Conservation (phyloP, 2,329 filamentous ascomycete genomes). For the Ascosphaera apis region DNA sequence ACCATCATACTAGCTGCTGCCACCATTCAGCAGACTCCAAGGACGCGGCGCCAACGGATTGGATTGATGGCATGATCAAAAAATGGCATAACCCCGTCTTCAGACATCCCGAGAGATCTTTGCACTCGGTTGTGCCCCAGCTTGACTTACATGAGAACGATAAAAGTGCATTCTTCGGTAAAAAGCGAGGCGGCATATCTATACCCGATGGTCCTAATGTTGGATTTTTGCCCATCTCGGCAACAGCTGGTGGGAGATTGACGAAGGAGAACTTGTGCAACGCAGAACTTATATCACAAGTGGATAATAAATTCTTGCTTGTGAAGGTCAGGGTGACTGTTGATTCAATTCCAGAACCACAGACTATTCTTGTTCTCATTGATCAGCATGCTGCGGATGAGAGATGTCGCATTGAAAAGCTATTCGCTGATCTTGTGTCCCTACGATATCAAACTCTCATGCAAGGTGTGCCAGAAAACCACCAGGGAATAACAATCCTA, state of each 20-base stretch:
- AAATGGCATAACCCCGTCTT: constrained; percentile 63
- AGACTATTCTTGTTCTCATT: constrained; percentile 42
- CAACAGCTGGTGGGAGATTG: constrained; percentile 17
- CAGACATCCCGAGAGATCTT: constrained; percentile 21
- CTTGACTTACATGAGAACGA: constrained; percentile 9
- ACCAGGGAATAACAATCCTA: constrained; percentile 12
- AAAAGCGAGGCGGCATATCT: constrained; percentile 4
- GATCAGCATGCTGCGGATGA: constrained; percentile 96
- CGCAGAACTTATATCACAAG: constrained; percentile 52
- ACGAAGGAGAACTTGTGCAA: constrained; percentile 36
- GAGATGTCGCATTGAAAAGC: constrained; percentile 50
- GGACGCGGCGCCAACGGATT: constrained; percentile 14
- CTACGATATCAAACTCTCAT: neutral
- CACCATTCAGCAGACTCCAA: constrained; percentile 5
- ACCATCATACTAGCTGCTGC: neutral
- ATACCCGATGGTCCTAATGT: constrained; percentile 8
- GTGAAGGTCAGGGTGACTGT: constrained; percentile 26
- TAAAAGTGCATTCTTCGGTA: neutral
- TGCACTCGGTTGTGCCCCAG: constrained; percentile 11
- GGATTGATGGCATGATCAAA: constrained; percentile 37
- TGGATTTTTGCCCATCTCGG: constrained; percentile 9
- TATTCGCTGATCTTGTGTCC: constrained; percentile 34
- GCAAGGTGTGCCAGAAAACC: constrained; percentile 11
- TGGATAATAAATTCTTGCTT: constrained; percentile 78
- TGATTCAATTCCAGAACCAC: constrained; percentile 1